A percentile compares a stretch with the other conserved stretches of the same genome.
These are phyloP conservation scores for Salix exigua DNA, from an alignment of 345 rosid genomes.

Conservation along the genomic window DNA sequence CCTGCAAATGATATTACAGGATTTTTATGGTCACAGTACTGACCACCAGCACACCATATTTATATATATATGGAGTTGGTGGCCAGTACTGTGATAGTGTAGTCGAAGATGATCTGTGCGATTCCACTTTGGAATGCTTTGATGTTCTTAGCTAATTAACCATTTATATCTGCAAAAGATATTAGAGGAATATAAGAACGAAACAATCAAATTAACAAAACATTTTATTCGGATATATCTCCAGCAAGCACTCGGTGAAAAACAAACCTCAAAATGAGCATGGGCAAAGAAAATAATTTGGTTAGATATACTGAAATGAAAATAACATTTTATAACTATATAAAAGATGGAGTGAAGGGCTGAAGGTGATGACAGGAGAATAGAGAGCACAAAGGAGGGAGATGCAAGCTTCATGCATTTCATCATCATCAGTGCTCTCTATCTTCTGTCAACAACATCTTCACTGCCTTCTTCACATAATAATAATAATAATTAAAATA, in stretches of 20 bases:
- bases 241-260: neutral
- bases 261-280: neutral
- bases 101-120: too few relatives aligned
- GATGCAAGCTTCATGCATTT: constrained; percentile 39
- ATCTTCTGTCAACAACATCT: constrained; percentile 79
- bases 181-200: neutral
- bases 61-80: too few relatives aligned
- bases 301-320: too few relatives aligned
- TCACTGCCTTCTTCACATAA: constrained; percentile 24
- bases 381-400: constrained; percentile 79
- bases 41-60: too few relatives aligned
- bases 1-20: neutral
- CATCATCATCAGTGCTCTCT: constrained; percentile 83
- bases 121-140: too few relatives aligned
- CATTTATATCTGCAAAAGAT: neutral
- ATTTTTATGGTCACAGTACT: too few relatives aligned
- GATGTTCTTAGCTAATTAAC: too few relatives aligned
- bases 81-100: too few relatives aligned
- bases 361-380: constrained; percentile 69
- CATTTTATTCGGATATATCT: neutral
- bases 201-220: neutral
- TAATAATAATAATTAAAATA: neutral
- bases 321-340: too few relatives aligned
- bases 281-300: neutral
- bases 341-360: constrained; percentile 14